Percentiles rank a stretch among this genome's conserved stretches.
Conservation (phyloP, 2,329 filamentous ascomycete genomes). For the Decorospora gaudefroyi region DNA sequence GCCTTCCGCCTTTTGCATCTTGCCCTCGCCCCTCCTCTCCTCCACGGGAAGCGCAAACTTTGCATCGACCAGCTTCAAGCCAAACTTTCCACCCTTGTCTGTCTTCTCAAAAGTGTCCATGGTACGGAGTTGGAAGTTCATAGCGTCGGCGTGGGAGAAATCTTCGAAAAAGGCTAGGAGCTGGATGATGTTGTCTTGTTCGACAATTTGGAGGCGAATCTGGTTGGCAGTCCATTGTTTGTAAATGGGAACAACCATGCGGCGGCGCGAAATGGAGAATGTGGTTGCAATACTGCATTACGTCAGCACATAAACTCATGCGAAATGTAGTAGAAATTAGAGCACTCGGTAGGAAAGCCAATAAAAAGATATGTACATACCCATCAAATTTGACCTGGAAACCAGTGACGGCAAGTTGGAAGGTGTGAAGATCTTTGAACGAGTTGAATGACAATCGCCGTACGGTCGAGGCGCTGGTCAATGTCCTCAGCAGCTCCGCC, state of each 20-base stretch:
- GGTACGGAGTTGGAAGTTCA: constrained; percentile 84
- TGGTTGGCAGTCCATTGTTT: constrained; percentile 90
- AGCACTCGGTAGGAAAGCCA: neutral
- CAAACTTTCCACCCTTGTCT: constrained; percentile 62
- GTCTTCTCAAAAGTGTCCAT: constrained; percentile 78
- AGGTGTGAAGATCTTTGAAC: constrained; percentile 68
- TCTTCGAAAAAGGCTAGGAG: constrained; percentile 86
- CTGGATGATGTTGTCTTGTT: constrained; percentile 74
- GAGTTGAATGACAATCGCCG: constrained; percentile 63
- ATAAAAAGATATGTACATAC: constrained; percentile 12
- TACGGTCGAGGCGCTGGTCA: constrained; percentile 65
- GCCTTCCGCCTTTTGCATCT: constrained; percentile 55
- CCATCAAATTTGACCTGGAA: constrained; percentile 64
- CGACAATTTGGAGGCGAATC: constrained; percentile 78
- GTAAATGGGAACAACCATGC: constrained; percentile 90
- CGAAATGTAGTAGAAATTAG: too few species aligned
- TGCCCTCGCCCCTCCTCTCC: constrained; percentile 55
- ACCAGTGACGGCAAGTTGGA: constrained; percentile 78
- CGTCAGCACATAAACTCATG: constrained; percentile 33
- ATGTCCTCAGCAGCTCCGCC: constrained; percentile 63
- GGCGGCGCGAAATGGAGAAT: constrained; percentile 79
- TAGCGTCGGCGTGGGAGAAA: constrained; percentile 82
- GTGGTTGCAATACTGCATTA: constrained; percentile 61
- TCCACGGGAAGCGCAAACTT: constrained; percentile 81
- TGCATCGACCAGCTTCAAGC: constrained; percentile 81